A percentile compares a stretch with the other conserved stretches of the same genome.
These are phyloP conservation scores for Neonectria ditissima DNA, from an alignment of 2,329 filamentous ascomycete genomes.

Conservation along the genomic window DNA sequence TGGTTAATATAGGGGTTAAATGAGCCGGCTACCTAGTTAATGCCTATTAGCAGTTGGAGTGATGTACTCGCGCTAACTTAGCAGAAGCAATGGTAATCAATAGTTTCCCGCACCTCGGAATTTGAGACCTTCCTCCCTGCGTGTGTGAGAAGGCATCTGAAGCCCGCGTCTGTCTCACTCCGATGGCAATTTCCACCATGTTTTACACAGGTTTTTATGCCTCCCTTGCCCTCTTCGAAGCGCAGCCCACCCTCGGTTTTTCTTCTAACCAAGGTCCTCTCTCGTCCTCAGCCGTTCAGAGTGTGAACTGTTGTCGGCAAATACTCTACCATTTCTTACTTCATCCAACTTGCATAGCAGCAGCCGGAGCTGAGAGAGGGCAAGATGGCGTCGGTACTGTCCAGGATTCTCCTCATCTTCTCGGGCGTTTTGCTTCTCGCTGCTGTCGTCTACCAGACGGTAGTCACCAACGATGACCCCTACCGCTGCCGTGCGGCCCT, in stretches of 20 bases:
- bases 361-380: not conserved
- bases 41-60: not conserved
- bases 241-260: not conserved
- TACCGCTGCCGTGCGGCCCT: constrained; percentile 65
- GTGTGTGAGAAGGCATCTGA: not conserved
- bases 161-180: not conserved
- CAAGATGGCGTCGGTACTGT: not conserved
- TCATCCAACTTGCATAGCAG: not conserved
- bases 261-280: not conserved
- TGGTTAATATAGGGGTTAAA: too few relatives aligned
- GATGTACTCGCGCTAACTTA: not conserved
- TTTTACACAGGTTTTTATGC: not conserved
- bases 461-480: constrained; percentile 52
- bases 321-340: not conserved
- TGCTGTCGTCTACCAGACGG: constrained; percentile 3
- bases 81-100: not conserved
- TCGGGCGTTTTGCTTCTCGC: constrained; percentile 14
- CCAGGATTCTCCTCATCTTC: constrained; percentile 9
- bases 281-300: not conserved
- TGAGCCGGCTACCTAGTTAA: too few relatives aligned
- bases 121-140: not conserved
- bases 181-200: not conserved
- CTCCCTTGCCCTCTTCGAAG: not conserved
- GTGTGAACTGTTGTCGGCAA: not conserved
- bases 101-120: not conserved